Evolutionary conservation across 805 yeast genomes (phyloP).

Genomic region (Kodamaea jinghongensis): DNA sequence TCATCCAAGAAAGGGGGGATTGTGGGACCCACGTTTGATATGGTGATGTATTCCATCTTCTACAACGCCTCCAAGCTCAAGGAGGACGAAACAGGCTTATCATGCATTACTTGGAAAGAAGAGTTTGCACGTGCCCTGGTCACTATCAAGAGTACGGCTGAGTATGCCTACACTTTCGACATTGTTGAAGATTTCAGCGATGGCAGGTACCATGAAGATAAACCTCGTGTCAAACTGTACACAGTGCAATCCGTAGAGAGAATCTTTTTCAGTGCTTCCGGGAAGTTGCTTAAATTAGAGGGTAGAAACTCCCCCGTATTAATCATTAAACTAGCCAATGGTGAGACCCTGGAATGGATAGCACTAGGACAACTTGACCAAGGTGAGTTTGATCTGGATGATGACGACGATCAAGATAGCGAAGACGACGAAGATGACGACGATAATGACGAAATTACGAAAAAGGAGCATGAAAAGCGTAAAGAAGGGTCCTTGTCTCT

Average conservation of each 20-base stretch:
- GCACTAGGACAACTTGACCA: conserved; percentile 19
- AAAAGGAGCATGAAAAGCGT: no score
- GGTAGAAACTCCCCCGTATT: conserved; percentile 65
- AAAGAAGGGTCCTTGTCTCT: conserved; percentile 47
- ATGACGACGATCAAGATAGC: conserved; percentile 11
- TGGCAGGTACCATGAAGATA: conserved; percentile 67
- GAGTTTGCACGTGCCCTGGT: conserved; percentile 57
- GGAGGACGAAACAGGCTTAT: conserved; percentile 21
- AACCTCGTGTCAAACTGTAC: conserved; percentile 26
- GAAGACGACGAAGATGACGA: conserved; percentile 14
- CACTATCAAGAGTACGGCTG: conserved; percentile 23
- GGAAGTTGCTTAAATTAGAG: conserved; percentile 58
- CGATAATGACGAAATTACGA: conserved; percentile 2
- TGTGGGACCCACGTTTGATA: conserved; percentile 59
- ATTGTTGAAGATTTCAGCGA: conserved; percentile 64
- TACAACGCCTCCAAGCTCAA: conserved; percentile 48
- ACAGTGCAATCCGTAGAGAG: conserved; percentile 44
- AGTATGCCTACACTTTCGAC: conserved; percentile 43
- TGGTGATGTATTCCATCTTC: conserved; percentile 61
- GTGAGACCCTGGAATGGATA: conserved; percentile 18
- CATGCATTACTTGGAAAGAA: conserved; percentile 69
- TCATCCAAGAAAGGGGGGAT: conserved; percentile 15
- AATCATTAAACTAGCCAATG: conserved; percentile 47
- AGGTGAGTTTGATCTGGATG: conserved; percentile 14
- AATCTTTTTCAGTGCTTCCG: conserved; percentile 69